A percentile compares a stretch with the other conserved stretches of the same genome.
These are phyloP conservation scores for Thermoascus crustaceus DNA, from an alignment of 2,329 filamentous ascomycete species.

Conservation along the genomic window DNA sequence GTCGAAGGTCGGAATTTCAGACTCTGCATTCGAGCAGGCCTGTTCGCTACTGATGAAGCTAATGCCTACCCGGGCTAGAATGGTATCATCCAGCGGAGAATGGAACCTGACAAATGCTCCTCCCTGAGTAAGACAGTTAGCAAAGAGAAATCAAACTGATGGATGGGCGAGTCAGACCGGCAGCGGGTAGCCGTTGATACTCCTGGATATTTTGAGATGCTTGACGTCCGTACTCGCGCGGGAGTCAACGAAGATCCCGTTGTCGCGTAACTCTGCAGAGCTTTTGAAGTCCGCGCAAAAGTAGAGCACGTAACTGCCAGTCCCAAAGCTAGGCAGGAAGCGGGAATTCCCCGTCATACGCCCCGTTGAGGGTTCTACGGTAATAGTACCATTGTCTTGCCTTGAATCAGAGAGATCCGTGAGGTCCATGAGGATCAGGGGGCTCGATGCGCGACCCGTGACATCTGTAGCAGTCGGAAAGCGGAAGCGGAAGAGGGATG, in stretches of 20 bases:
- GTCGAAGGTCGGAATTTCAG: slow-evolving; percentile 57
- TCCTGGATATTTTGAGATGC: slow-evolving; percentile 45
- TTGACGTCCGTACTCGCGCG: slow-evolving; percentile 48
- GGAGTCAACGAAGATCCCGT: slow-evolving; percentile 56
- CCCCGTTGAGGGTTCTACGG: slow-evolving; percentile 48
- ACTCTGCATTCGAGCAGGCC: slow-evolving; percentile 60
- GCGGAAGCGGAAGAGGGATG: slow-evolving; percentile 57
- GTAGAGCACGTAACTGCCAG: slow-evolving; percentile 50
- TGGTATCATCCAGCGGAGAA: slow-evolving; percentile 39
- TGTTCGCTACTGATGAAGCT: slow-evolving; percentile 60
- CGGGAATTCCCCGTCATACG: slow-evolving; percentile 54
- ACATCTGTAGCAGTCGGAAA: slow-evolving; percentile 40
- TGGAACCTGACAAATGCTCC: slow-evolving; percentile 59
- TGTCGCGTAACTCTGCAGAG: slow-evolving; percentile 45
- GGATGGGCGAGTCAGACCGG: slow-evolving; percentile 16
- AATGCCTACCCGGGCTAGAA: slow-evolving; percentile 58
- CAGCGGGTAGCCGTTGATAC: slow-evolving; percentile 51
- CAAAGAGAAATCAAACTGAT: not conserved
- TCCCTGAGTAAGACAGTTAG: slow-evolving; percentile 35
- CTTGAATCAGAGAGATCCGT: slow-evolving; percentile 56
- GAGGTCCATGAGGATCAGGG: slow-evolving; percentile 57
- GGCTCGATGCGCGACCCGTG: slow-evolving; percentile 26
- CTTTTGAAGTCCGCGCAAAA: slow-evolving; percentile 62
- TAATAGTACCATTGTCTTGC: slow-evolving; percentile 50
- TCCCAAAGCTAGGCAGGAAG: slow-evolving; percentile 58